phyloP scores from a whole-genome alignment of 2,329 filamentous ascomycete species.

The Periconia digitata region DNA sequence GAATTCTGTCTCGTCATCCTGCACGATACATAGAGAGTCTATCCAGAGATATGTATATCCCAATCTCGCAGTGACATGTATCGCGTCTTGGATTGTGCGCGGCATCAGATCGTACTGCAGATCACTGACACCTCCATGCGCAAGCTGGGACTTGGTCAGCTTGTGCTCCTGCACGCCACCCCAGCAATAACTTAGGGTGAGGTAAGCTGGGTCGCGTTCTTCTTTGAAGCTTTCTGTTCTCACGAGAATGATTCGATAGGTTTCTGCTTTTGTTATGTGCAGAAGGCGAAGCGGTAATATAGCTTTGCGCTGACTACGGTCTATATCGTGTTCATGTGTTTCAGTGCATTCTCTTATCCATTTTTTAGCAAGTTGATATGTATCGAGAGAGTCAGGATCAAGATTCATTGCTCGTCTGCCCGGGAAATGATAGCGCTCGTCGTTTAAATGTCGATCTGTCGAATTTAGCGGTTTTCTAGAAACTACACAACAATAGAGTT shows the following conservation, averaged over 20 bases:
- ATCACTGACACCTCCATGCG: conserved; percentile 1
- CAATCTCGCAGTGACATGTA: conserved; percentile 5
- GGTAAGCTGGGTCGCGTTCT: not conserved
- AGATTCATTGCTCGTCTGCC: not conserved
- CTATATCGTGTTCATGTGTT: not conserved
- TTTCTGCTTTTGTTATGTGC: not conserved
- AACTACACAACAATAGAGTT: not conserved
- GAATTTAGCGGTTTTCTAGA: not conserved
- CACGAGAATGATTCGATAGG: not conserved
- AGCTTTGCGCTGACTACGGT: not conserved
- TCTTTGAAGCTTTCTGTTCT: not conserved
- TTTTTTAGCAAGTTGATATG: not conserved
- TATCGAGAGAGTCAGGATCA: not conserved
- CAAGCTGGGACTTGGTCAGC: conserved; percentile 1
- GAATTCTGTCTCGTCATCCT: conserved; percentile 8
- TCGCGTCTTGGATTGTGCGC: conserved; percentile 15
- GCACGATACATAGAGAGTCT: conserved; percentile 7
- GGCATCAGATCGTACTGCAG: conserved; percentile 9
- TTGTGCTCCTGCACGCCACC: conserved; percentile 9
- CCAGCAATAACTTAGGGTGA: conserved; percentile 12
- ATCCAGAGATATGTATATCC: conserved; percentile 2
- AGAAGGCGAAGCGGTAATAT: not conserved
- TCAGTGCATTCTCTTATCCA: not conserved
- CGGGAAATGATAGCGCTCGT: not conserved
- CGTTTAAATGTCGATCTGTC: not conserved